A percentile compares a stretch with the other conserved stretches of the same genome.
These are phyloP conservation scores for Erythrobasidium hasegawianum DNA, from an alignment of 1,284 basidiomycete species.

Conservation along the genomic window DNA sequence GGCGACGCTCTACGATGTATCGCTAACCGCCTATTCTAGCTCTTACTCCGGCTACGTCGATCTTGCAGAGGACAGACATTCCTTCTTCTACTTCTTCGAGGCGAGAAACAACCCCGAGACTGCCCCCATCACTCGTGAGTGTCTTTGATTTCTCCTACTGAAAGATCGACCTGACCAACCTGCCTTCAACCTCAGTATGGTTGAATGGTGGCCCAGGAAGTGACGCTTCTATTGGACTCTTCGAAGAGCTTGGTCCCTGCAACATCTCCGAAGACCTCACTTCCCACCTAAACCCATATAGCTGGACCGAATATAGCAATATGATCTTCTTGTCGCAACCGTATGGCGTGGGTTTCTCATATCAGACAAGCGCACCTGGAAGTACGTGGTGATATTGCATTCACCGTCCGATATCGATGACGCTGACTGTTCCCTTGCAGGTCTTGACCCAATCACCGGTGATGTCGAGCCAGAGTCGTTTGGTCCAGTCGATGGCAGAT, in stretches of 20 bases:
- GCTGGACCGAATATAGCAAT: slow-evolving; percentile 25
- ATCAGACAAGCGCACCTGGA: slow-evolving; percentile 16
- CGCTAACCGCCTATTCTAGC: too few species aligned
- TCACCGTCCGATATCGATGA: too few species aligned
- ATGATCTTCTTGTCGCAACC: slow-evolving; percentile 30
- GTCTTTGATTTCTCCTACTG: too few species aligned
- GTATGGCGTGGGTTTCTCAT: slow-evolving; percentile 24
- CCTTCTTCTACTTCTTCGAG: slow-evolving; percentile 40
- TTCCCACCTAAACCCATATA: slow-evolving; percentile 19
- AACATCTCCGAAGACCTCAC: slow-evolving; percentile 18
- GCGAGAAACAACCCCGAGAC: slow-evolving; percentile 40
- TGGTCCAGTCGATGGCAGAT: slow-evolving; percentile 14
- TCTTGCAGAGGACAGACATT: slow-evolving; percentile 35
- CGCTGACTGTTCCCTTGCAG: slow-evolving; percentile 1
- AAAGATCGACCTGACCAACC: neutral
- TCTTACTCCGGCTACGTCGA: slow-evolving; percentile 37
- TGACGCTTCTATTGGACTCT: slow-evolving; percentile 28
- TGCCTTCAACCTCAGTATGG: neutral
- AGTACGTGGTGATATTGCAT: too few species aligned
- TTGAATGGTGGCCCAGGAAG: slow-evolving; percentile 18
- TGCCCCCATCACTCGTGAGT: slow-evolving; percentile 35
- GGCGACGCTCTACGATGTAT: neutral
- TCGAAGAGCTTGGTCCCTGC: slow-evolving; percentile 29
- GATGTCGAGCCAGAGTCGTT: slow-evolving; percentile 3
- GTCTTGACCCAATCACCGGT: slow-evolving; percentile 12